Evolutionary conservation across 1,284 basidiomycete species (phyloP), one percentile per base, ranked within the genome.

Genomic region (Cryptococcus hybrid): DNA sequence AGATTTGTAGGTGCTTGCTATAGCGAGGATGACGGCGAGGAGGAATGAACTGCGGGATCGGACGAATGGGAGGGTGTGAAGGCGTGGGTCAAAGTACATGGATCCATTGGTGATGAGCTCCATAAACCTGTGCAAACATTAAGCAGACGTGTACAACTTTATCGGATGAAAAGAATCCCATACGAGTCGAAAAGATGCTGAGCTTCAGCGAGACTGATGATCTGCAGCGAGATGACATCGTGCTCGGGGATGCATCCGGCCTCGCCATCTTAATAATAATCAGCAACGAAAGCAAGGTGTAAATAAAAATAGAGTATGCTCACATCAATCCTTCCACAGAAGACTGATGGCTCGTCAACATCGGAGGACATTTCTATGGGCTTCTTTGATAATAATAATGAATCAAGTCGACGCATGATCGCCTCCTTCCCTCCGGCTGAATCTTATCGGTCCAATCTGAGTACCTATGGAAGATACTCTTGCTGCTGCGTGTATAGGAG

Each of bases 41-140:
- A 65, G 56, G 50, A 65, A 65, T 2, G 63, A 62, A 18, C 54
- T 57, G 8, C 58, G 46, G 3, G 54, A 45, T n/a, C 63, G 55
- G 47, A 65, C 35, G 37, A 50, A 60, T 3, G 53, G 24, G 2
- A 65, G 51, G 3, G 63, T 62, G 47, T 65, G 60, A 7, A 65
- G 38, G 13, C 59, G 58, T n/a, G 60, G 63, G 43, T 65, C 63
- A 46, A 65, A 55, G 43, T 65, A 54, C 58, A 59, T 60, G 37
- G 56, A 62, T 11, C 60, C 60, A 48, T 62, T 65, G n/a, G 55
- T 59, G 34, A 62, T 24, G 38, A 52, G 40, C 3, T 24, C 43
- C 58, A 65, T 60, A 49, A 62, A 62, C n/a, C 61, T 63, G 37
- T 4, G 5, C 24, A 37, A n/a, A 24, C 5, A 40, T 43, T 47